phyloP scores from a whole-genome alignment of 148 eudicot species.

The Talinum fruticosum region DNA sequence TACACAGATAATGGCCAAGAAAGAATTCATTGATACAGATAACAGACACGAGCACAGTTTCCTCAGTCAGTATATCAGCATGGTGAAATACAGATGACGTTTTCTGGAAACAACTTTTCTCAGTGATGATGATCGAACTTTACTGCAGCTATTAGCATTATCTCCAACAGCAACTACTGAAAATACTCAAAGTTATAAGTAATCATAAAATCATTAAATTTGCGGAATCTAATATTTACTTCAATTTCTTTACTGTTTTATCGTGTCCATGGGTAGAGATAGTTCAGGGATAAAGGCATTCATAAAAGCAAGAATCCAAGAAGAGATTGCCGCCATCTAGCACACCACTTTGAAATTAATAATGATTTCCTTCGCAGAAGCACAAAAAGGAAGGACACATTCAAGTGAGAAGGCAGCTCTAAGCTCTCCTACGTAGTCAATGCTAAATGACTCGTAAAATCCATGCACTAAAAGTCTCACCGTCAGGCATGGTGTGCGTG shows the following conservation, averaged over 20 bases:
- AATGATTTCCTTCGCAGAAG: neutral
- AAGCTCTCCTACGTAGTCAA: neutral
- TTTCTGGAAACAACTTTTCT: too few species aligned
- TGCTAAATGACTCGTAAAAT: neutral
- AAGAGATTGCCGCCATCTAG: neutral
- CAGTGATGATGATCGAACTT: too few species aligned
- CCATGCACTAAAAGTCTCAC: too few species aligned
- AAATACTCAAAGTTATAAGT: neutral
- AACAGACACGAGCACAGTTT: too few species aligned
- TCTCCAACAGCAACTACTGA: neutral
- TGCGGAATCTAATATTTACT: neutral
- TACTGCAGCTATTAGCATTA: neutral
- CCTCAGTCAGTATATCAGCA: too few species aligned
- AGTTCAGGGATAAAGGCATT: neutral
- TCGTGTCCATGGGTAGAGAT: neutral
- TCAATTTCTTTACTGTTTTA: neutral
- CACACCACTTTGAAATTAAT: neutral
- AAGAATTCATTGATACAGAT: neutral
- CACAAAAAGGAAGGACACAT: neutral
- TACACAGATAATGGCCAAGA: neutral
- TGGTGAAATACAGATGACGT: too few species aligned
- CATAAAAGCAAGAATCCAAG: neutral
- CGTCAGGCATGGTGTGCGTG: too few species aligned
- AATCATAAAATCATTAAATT: neutral
- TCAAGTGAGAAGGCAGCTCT: neutral